Conservation (phyloP, 129 eudicot species). For the Oenanthe sinensis region DNA sequence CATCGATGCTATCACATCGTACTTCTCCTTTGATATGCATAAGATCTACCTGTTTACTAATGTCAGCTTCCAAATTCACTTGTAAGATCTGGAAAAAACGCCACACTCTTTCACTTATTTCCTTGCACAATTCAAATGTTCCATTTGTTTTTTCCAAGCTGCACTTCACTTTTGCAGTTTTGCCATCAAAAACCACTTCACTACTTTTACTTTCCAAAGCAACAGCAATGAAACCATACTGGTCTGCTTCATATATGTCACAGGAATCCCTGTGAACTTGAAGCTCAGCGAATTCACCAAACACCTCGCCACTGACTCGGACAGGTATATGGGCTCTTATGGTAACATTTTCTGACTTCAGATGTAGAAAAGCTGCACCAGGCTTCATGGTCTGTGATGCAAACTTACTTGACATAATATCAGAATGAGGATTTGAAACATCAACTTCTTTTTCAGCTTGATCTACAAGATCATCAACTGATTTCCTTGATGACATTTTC, state of each 20-base stretch:
- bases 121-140: conserved; percentile 37
- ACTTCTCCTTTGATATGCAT: conserved; percentile 33
- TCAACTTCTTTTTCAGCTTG: conserved; percentile 11
- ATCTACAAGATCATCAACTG: conserved; percentile 18
- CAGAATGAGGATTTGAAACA: conserved; percentile 25
- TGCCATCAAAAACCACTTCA: conserved; percentile 36
- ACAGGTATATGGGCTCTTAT: conserved; percentile 53
- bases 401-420: conserved; percentile 19
- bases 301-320: conserved; percentile 33
- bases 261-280: conserved; percentile 23
- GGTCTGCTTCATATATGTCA: conserved; percentile 16
- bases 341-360: conserved; percentile 50
- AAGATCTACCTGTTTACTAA: conserved; percentile 23
- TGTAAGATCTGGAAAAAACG: conserved; percentile 65
- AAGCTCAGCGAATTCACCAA: conserved; percentile 20
- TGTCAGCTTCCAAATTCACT: conserved; percentile 41
- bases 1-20: conserved; percentile 49
- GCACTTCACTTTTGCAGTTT: conserved; percentile 31
- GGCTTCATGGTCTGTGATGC: conserved; percentile 20
- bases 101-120: conserved; percentile 39
- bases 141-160: conserved; percentile 48
- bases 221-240: conserved; percentile 39
- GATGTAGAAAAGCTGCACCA: conserved; percentile 18
- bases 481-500: conserved; percentile 18
- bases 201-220: conserved; percentile 39